phyloP scores from a whole-genome alignment of 2,329 filamentous ascomycete species.

The Fusarium sororula region DNA sequence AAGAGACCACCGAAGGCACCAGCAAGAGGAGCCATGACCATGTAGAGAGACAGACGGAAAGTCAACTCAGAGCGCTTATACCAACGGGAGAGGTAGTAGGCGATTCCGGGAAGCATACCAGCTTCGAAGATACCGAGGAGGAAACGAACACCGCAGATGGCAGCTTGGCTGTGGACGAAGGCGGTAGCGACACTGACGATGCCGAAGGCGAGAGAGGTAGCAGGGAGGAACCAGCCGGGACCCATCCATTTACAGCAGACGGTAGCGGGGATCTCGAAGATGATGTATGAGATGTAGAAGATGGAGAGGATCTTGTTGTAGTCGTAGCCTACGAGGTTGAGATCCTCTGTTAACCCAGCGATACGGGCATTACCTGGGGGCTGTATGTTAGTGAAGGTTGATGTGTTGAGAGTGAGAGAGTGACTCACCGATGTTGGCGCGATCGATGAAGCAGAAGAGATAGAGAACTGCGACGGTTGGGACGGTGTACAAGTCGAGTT shows the following conservation, averaged over 20 bases:
- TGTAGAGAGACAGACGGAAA: constrained; percentile 70
- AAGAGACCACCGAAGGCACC: constrained; percentile 75
- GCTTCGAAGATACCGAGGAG: constrained; percentile 70
- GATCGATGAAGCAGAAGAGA: constrained; percentile 78
- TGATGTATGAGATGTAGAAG: constrained; percentile 73
- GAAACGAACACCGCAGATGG: constrained; percentile 66
- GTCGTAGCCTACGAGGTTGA: constrained; percentile 65
- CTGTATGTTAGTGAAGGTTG: not conserved
- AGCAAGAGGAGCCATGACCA: constrained; percentile 72
- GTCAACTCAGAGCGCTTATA: constrained; percentile 70
- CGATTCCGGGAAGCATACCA: constrained; percentile 72
- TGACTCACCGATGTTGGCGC: constrained; percentile 73
- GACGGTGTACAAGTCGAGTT: constrained; percentile 72
- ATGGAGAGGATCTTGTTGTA: constrained; percentile 70
- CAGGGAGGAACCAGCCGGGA: constrained; percentile 71
- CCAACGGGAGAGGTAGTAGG: constrained; percentile 72
- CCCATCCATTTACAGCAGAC: constrained; percentile 71
- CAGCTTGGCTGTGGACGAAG: constrained; percentile 62
- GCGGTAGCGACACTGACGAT: constrained; percentile 67
- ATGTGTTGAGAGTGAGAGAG: not conserved
- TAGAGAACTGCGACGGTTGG: constrained; percentile 74
- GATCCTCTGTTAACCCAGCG: constrained; percentile 65
- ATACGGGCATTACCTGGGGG: constrained; percentile 59
- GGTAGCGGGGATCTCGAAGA: constrained; percentile 72
- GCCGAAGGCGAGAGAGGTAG: constrained; percentile 65